phyloP scores from a whole-genome alignment of 1,139 yeast genomes.

The Suhomyces bolitotheri region DNA sequence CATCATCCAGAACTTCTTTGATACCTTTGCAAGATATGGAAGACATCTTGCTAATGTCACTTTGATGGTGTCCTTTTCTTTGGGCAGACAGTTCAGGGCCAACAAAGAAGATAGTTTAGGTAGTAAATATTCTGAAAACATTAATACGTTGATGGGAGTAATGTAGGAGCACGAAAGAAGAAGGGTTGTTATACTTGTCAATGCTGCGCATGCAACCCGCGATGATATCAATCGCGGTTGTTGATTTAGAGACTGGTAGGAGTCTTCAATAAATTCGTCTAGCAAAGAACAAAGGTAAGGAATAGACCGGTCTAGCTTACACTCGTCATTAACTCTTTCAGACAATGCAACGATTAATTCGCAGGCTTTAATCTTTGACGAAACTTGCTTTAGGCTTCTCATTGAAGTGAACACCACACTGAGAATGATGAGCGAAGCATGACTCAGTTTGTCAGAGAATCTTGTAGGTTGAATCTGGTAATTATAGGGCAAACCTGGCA shows the following conservation, averaged over 20 bases:
- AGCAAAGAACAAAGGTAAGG: conserved; percentile 67
- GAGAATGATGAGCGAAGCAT: conserved; percentile 63
- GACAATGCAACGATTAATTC: conserved; percentile 76
- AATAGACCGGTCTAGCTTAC: conserved; percentile 78
- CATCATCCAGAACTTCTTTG: conserved; percentile 67
- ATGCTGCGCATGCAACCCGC: conserved; percentile 60
- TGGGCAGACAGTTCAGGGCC: conserved; percentile 25
- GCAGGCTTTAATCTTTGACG: conserved; percentile 67
- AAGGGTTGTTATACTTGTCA: conserved; percentile 61
- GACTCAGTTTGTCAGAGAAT: conserved; percentile 29
- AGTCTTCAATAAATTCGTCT: conserved; percentile 32
- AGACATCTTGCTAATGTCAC: conserved; percentile 71
- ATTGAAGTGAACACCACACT: conserved; percentile 64
- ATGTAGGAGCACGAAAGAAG: conserved; percentile 64
- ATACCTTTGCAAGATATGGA: conserved; percentile 65
- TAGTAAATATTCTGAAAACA: conserved; percentile 78
- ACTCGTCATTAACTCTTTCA: conserved; percentile 77
- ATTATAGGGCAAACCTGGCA: conserved; percentile 48
- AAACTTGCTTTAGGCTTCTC: conserved; percentile 62
- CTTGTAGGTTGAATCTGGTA: conserved; percentile 45
- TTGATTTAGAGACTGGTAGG: conserved; percentile 3
- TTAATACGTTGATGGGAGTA: conserved; percentile 70
- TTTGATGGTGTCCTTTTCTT: conserved; percentile 50
- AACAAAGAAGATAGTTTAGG: conserved; percentile 60
- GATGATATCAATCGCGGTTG: conserved; percentile 19